A percentile compares a stretch with the other conserved stretches of the same genome.
These are phyloP conservation scores for Carex parvula DNA, from an alignment of 176 grass and related monocot species.

Conservation along the genomic window DNA sequence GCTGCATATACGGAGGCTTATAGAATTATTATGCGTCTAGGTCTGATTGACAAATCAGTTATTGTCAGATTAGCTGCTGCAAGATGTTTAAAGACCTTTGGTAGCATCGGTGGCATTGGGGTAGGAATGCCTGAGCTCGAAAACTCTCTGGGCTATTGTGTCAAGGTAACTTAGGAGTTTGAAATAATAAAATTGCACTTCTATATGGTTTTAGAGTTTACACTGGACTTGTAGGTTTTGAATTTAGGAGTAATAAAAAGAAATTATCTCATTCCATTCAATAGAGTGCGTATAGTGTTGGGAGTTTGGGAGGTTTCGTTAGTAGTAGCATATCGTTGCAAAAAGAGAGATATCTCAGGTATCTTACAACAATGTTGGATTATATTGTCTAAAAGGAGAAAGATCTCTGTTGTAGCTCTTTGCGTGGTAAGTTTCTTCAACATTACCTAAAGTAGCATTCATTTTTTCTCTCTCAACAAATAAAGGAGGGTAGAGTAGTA, in stretches of 20 bases:
- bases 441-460: not conserved
- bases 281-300: not conserved
- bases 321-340: not conserved
- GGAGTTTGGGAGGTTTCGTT: not conserved
- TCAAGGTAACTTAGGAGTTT: slow-evolving; percentile 54
- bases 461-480: not conserved
- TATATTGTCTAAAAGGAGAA: not conserved
- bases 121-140: slow-evolving; percentile 77
- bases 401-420: slow-evolving; percentile 14
- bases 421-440: not conserved
- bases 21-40: slow-evolving; percentile 81
- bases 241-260: not conserved
- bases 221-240: slow-evolving; percentile 10
- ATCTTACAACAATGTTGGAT: not conserved
- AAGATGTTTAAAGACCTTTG: slow-evolving; percentile 92
- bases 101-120: slow-evolving; percentile 74
- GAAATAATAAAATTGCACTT: not conserved
- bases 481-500: not conserved
- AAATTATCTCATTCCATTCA: not conserved
- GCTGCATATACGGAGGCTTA: slow-evolving; percentile 81
- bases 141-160: slow-evolving; percentile 76
- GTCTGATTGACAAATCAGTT: slow-evolving; percentile 78
- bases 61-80: slow-evolving; percentile 84
- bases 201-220: not conserved
- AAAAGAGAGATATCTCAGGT: not conserved